Conservation (phyloP, 2,329 filamentous ascomycete genomes). For the Ceratocystis albifundus region DNA sequence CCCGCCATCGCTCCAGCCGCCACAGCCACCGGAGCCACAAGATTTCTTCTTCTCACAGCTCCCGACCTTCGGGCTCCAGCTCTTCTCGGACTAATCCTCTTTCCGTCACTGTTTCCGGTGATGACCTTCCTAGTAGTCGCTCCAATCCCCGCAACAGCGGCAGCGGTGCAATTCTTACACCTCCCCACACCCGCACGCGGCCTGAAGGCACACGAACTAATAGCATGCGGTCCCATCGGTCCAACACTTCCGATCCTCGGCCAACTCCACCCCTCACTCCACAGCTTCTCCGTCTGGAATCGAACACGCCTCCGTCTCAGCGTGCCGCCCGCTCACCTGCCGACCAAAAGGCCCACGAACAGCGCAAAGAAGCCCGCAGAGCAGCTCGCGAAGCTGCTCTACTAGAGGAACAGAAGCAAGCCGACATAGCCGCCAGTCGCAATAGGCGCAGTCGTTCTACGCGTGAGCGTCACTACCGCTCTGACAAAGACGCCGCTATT, state of each 20-base stretch:
- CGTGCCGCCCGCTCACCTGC: slow-evolving; percentile 11
- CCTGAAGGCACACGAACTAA: slow-evolving; percentile 13
- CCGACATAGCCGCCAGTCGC: neutral
- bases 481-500: neutral
- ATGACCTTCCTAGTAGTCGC: slow-evolving; percentile 19
- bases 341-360: neutral
- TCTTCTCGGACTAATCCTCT: neutral
- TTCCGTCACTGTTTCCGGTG: neutral
- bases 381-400: neutral
- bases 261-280: slow-evolving; percentile 1
- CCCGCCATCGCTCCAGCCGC: slow-evolving; percentile 12
- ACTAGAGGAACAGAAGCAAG: neutral
- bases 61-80: neutral
- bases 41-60: slow-evolving; percentile 11
- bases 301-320: slow-evolving; percentile 15
- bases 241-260: slow-evolving; percentile 4
- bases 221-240: slow-evolving; percentile 20
- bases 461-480: slow-evolving; percentile 4
- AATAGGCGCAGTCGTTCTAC: neutral
- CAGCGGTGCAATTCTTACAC: neutral
- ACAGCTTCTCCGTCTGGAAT: slow-evolving; percentile 11
- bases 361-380: slow-evolving; percentile 1
- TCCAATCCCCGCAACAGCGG: neutral
- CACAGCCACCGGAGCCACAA: slow-evolving; percentile 14
- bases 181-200: neutral